These are phyloP conservation scores for Achlya hypogyna DNA, from an alignment of 352 stramenopile species.

Conservation along the genomic window DNA sequence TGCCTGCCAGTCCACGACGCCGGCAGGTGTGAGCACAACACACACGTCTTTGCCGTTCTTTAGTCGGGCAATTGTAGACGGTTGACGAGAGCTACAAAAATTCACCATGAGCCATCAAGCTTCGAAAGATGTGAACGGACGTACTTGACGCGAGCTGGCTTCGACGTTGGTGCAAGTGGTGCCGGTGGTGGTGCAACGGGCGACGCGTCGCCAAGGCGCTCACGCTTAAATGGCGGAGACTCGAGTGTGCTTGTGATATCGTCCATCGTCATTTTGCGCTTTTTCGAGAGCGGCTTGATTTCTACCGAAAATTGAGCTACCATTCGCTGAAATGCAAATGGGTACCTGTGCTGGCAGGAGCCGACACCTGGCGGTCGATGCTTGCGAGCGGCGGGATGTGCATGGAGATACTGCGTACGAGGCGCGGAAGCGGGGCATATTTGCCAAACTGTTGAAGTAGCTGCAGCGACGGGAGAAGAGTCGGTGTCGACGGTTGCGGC, in stretches of 20 bases:
- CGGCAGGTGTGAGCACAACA: neutral
- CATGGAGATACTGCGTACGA: conserved; percentile 1
- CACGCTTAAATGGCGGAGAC: neutral
- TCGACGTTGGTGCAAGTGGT: neutral
- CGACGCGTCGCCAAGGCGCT: neutral
- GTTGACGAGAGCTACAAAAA: neutral
- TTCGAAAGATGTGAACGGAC: neutral
- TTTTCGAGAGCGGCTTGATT: conserved; percentile 9
- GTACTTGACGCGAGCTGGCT: neutral
- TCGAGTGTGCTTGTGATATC: conserved; percentile 7
- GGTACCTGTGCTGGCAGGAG: neutral
- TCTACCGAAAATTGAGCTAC: neutral
- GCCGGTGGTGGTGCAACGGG: neutral
- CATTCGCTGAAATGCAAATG: neutral
- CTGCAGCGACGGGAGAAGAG: neutral
- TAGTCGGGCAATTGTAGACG: conserved; percentile 11
- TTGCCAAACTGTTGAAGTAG: conserved; percentile 12
- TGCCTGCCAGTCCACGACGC: conserved; percentile 5
- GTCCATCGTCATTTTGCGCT: conserved; percentile 13
- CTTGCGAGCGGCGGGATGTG: neutral
- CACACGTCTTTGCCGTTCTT: conserved; percentile 15
- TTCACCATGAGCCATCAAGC: neutral
- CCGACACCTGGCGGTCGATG: neutral
- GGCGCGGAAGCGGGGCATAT: neutral
- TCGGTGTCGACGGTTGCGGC: neutral